Evolutionary conservation across 345 rosid species (phyloP).

Genomic region (Heritiera fomes): DNA sequence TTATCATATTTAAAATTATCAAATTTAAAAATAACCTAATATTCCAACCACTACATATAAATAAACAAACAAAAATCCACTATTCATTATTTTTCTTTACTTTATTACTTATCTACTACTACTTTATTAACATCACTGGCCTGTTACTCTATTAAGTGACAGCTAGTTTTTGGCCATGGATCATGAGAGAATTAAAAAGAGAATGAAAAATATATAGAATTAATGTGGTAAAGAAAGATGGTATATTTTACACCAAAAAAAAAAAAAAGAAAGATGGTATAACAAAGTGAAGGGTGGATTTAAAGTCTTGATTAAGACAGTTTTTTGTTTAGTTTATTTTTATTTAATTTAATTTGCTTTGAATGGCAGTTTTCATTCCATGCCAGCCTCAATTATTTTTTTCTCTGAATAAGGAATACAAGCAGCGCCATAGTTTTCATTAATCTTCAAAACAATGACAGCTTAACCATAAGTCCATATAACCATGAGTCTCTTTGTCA

Average conservation of each 20-base stretch:
- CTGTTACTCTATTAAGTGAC: neutral
- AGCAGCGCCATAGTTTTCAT: conserved; percentile 29
- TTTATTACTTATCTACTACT: neutral
- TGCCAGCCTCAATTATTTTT: neutral
- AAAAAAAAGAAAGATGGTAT: neutral
- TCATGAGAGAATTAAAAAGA: too few relatives aligned
- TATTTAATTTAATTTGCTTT: neutral
- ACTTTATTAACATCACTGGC: neutral
- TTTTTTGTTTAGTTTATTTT: neutral
- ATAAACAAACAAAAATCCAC: too few relatives aligned
- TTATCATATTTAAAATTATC: too few relatives aligned
- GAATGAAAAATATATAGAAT: neutral
- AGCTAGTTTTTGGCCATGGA: neutral
- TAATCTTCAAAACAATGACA: conserved; percentile 34
- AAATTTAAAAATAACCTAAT: too few relatives aligned
- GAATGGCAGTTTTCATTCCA: neutral
- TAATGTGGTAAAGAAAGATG: conserved; percentile 5
- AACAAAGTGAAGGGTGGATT: neutral
- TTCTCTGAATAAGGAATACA: neutral
- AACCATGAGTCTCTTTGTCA: conserved; percentile 22
- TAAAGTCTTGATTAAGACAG: neutral
- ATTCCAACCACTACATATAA: too few relatives aligned
- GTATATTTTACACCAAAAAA: neutral
- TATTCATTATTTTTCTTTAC: too few relatives aligned
- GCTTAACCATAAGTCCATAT: conserved; percentile 25